Conservation (phyloP, 2,329 filamentous ascomycete genomes). For the Fusarium brevicatenulatum region DNA sequence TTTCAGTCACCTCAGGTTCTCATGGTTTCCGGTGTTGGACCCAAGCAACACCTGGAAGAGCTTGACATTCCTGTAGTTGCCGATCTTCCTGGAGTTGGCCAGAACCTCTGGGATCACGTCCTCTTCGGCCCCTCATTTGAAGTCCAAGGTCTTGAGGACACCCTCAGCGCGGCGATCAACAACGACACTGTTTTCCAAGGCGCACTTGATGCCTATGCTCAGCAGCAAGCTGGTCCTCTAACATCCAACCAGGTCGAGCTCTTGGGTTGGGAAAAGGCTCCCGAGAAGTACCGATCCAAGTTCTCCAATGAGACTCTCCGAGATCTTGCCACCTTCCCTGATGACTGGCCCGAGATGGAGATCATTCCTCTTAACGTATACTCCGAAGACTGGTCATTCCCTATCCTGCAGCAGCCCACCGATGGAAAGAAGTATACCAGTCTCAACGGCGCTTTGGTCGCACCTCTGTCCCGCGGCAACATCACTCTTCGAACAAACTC, state of each 20-base stretch:
- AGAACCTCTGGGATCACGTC: conserved; percentile 37
- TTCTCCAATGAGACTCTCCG: conserved; percentile 28
- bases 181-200: conserved; percentile 23
- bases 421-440: conserved; percentile 39
- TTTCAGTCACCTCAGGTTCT: conserved; percentile 37
- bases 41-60: conserved; percentile 1
- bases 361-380: conserved; percentile 40
- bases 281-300: conserved; percentile 27
- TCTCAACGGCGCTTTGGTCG: conserved; percentile 48
- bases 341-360: conserved; percentile 52
- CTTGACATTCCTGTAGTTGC: conserved; percentile 28
- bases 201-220: conserved; percentile 26
- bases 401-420: conserved; percentile 31
- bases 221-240: conserved; percentile 30
- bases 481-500: conserved; percentile 53
- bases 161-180: conserved; percentile 36
- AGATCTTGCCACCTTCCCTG: conserved; percentile 40
- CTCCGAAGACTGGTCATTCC: conserved; percentile 32
- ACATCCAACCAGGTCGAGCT: conserved; percentile 41
- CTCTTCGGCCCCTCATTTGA: conserved; percentile 36
- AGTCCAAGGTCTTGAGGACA: conserved; percentile 35
- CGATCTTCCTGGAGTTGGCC: conserved; percentile 31
- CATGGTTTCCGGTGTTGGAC: conserved; percentile 39
- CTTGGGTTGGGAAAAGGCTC: conserved; percentile 42
- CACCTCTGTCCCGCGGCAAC: conserved; percentile 56